These are phyloP conservation scores for Metschnikowia santaceciliae DNA, from an alignment of 805 yeast genomes.

Conservation along the genomic window DNA sequence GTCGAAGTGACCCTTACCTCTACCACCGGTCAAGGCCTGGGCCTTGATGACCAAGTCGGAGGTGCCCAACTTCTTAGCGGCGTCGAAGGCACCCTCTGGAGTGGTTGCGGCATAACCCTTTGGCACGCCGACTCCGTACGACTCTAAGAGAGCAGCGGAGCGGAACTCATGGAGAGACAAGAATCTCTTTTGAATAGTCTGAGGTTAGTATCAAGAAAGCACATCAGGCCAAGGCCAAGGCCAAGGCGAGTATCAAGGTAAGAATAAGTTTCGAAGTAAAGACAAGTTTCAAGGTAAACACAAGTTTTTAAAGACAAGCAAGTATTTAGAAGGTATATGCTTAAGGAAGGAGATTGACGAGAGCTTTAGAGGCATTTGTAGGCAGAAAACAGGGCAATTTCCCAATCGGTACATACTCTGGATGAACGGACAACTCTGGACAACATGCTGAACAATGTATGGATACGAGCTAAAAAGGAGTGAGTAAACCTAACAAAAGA, in stretches of 20 bases:
- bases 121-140: slow-evolving; percentile 89
- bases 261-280: no score
- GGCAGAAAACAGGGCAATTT: neutral
- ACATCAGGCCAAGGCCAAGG: no score
- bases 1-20: slow-evolving; percentile 98
- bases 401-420: slow-evolving; percentile 31
- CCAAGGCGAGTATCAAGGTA: no score
- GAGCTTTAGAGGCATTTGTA: neutral
- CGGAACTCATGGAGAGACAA: slow-evolving; percentile 94
- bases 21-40: slow-evolving; percentile 98
- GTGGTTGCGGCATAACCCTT: slow-evolving; percentile 87
- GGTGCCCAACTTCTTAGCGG: slow-evolving; percentile 71
- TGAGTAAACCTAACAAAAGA: slow-evolving; percentile 1
- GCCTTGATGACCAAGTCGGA: slow-evolving; percentile 93
- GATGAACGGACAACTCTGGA: slow-evolving; percentile 43
- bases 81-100: slow-evolving; percentile 79
- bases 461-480: slow-evolving; percentile 6
- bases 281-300: no score
- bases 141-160: slow-evolving; percentile 79
- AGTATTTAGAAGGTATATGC: no score
- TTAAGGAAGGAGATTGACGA: no score
- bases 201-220: slow-evolving; percentile 21
- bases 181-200: slow-evolving; percentile 52
- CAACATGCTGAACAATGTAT: slow-evolving; percentile 27
- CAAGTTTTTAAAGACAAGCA: no score